Evolutionary conservation across 345 rosid species (phyloP), one percentile per base, ranked within the genome.

Genomic region (Pseudoturritis turrita): DNA sequence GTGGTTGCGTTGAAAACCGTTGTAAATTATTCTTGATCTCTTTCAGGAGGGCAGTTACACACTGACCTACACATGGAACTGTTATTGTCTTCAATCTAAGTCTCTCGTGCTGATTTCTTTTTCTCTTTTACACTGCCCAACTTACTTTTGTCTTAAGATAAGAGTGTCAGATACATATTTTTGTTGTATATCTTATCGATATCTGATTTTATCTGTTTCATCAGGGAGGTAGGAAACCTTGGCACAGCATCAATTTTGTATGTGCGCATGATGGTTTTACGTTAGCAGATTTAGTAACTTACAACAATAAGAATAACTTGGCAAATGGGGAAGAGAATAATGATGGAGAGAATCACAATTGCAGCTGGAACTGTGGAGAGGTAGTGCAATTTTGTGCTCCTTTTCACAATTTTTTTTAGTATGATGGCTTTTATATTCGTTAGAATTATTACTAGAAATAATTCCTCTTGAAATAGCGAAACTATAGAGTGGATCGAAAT

Each of bases 291-390:
- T 76, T 94, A 51, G 97, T 94, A 62, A 83, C 89, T 46, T 94
- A 94, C 81, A 94, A 88, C 73, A 78, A 82, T 64, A 94, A 94
- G 77, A 89, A 89, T 79, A 91, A 94, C 81, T 83, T 84, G 89
- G 96, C 93, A 26, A 94, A 94, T 55, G 96, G 97, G 10, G 98
- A 94, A 86, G 90, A 89, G 69, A 94, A 91, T 79, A 91, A 86
- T 31, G 98, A 94, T 71, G 97, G 98, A 55, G 98, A 94, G 79
- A 84, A 56, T 73, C 97, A 86, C 75, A 94, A 94, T 70, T 85
- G 81, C 73, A 94, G 97, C 85, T 94, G 98, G 98, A 94, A 94
- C 76, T 94, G 97, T 81, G 98, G 98, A 50, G 89, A 86, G 95
- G 98, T 91, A 68, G 13, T 39, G 51, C 62, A 7, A 22, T 6